A percentile compares a stretch with the other conserved stretches of the same genome.
Conservation (phyloP, 176 grass and related monocot genomes). For the Carex pumila region DNA sequence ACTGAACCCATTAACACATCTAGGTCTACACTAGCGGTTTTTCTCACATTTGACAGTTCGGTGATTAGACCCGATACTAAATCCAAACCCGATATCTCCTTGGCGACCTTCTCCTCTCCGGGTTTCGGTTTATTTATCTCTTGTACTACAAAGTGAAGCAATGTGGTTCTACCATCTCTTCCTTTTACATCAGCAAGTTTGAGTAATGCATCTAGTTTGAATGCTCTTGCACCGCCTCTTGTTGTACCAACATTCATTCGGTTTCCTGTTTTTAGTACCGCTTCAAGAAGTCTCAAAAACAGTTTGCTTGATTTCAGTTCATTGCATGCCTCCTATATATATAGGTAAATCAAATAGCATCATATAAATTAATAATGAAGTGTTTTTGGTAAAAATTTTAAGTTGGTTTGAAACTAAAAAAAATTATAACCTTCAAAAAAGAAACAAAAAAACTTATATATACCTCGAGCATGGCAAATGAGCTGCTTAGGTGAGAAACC, state of each 20-base stretch:
- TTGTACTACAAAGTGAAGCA: constrained; percentile 91
- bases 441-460: too few relatives aligned
- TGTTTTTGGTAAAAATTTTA: too few relatives aligned
- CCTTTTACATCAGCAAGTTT: constrained; percentile 97
- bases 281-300: constrained; percentile 94
- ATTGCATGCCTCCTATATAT: constrained; percentile 60
- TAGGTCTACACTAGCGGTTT: constrained; percentile 69
- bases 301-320: constrained; percentile 88
- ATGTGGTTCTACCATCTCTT: constrained; percentile 78
- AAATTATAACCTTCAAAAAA: too few relatives aligned
- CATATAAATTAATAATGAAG: too few relatives aligned
- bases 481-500: constrained; percentile 59
- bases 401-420: too few relatives aligned
- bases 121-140: constrained; percentile 63
- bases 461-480: constrained; percentile 75
- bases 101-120: constrained; percentile 10
- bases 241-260: constrained; percentile 89
- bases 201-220: constrained; percentile 87
- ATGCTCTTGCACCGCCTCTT: constrained; percentile 81
- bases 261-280: constrained; percentile 95
- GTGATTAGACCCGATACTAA: constrained; percentile 54
- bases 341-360: too few relatives aligned
- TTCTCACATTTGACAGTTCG: constrained; percentile 76
- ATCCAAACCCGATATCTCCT: constrained; percentile 31
- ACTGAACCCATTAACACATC: constrained; percentile 76